Conservation (phyloP, 2,329 filamentous ascomycete species). For the Ascochyta koolunga region DNA sequence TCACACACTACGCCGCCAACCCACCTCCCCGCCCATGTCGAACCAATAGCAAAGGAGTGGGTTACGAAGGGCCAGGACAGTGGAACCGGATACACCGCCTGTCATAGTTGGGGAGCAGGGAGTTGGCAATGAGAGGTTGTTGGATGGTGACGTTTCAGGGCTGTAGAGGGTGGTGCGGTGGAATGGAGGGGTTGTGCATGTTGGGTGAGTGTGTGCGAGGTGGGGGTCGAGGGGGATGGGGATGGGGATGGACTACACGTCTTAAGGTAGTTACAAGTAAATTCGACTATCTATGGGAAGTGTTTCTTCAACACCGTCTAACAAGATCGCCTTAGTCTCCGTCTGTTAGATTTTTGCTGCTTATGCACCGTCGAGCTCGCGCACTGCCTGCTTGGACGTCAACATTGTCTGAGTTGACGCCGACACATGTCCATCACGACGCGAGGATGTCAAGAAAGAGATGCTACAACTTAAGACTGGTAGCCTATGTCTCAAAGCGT, state of each 20-base stretch:
- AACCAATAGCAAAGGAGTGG: background rate
- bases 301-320: background rate
- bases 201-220: background rate
- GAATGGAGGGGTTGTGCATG: background rate
- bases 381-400: background rate
- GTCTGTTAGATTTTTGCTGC: background rate
- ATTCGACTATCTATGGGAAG: too few species aligned
- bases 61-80: background rate
- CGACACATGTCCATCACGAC: background rate
- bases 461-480: background rate
- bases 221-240: too few species aligned
- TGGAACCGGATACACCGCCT: background rate
- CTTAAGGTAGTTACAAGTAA: too few species aligned
- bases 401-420: background rate
- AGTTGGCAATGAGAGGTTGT: background rate
- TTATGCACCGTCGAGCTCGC: background rate
- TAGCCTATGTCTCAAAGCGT: background rate
- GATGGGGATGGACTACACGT: too few species aligned
- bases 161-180: background rate
- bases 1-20: background rate
- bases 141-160: background rate
- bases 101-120: background rate
- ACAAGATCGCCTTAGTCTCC: background rate
- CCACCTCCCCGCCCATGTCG: background rate
- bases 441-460: background rate